Percentiles rank a stretch among this genome's conserved stretches.
Conservation (phyloP, 306 rosid genomes). For the Oemleria cerasiformis region DNA sequence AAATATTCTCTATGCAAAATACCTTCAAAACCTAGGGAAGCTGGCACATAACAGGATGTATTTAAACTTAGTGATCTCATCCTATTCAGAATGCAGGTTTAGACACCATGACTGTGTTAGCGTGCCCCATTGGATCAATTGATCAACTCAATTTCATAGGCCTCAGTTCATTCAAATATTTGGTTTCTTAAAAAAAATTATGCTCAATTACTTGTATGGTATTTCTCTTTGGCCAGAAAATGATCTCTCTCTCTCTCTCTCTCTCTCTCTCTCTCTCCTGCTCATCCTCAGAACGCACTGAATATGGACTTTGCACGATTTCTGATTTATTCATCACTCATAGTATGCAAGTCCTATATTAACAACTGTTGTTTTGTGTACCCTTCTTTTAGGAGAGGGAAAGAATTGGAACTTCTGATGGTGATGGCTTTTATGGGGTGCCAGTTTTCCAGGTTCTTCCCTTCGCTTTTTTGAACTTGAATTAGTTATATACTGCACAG, state of each 20-base stretch:
- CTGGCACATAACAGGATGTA: not conserved
- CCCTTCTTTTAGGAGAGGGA: constrained; percentile 60
- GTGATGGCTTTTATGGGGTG: constrained; percentile 62
- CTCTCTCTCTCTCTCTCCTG: not conserved
- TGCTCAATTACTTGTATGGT: not conserved
- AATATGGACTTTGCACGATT: not conserved
- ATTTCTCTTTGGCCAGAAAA: not conserved
- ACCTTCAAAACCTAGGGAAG: not conserved
- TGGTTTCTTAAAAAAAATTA: not conserved
- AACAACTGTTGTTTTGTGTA: constrained; percentile 13
- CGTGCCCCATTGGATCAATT: not conserved
- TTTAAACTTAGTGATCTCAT: not conserved
- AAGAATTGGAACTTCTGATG: constrained; percentile 55
- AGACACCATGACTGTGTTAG: not conserved
- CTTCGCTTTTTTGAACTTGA: constrained; percentile 19
- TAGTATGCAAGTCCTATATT: constrained; percentile 1
- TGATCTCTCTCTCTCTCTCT: not conserved
- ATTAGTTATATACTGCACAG: constrained; percentile 2
- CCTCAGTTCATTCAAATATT: not conserved
- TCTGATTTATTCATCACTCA: not conserved
- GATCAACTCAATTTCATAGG: not conserved
- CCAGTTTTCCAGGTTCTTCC: constrained; percentile 91
- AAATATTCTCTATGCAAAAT: not conserved
- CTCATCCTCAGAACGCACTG: not conserved
- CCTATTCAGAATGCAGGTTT: not conserved